A percentile compares a stretch with the other conserved stretches of the same genome.
phyloP scores from a whole-genome alignment of 306 rosid species.

The Casuarina equisetifolia region DNA sequence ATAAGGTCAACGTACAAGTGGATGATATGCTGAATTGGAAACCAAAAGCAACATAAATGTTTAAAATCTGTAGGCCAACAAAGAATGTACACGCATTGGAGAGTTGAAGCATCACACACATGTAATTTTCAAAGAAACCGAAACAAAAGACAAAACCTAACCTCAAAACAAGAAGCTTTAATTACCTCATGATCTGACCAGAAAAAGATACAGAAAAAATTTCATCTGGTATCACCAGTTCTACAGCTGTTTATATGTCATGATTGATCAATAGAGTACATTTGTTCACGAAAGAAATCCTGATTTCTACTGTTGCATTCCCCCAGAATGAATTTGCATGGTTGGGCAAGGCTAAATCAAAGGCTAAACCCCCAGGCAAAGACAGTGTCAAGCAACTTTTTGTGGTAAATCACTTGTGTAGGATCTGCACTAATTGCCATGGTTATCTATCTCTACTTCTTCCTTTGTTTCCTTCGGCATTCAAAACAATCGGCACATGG shows the following conservation, averaged over 20 bases:
- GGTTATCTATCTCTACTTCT: conserved; percentile 32
- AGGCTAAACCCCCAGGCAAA: not conserved
- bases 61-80: no score
- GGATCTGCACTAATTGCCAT: not conserved
- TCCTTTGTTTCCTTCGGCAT: conserved; percentile 80
- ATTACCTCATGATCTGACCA: not conserved
- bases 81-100: no score
- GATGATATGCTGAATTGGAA: no score
- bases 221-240: not conserved
- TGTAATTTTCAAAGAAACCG: not conserved
- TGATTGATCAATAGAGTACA: not conserved
- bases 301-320: not conserved
- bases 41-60: no score
- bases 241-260: not conserved
- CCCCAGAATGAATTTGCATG: not conserved
- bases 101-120: no score
- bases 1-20: no score
- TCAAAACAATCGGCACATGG: conserved; percentile 73
- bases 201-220: not conserved
- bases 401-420: conserved; percentile 19
- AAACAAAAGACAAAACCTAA: not conserved
- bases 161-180: not conserved
- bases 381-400: conserved; percentile 11
- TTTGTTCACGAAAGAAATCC: not conserved
- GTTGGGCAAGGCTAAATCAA: conserved; percentile 14